Conservation (phyloP, 179 eudicot genomes). For the Corrigiola litoralis region DNA sequence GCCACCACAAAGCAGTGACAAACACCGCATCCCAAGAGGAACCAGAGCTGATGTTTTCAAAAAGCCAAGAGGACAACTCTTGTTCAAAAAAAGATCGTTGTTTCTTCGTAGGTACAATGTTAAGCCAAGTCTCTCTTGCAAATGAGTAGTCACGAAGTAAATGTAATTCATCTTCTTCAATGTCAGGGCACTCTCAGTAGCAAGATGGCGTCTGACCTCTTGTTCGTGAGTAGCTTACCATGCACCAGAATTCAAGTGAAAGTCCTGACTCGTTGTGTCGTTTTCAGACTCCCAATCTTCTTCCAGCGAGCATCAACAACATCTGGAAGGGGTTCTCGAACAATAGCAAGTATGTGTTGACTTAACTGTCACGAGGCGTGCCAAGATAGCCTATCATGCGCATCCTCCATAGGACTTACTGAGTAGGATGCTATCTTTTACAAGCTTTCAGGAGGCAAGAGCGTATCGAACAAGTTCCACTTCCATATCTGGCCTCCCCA, state of each 20-base stretch:
- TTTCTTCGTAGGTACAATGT: no score
- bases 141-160: not conserved
- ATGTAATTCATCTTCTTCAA: not conserved
- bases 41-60: no score
- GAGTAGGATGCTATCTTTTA: not conserved
- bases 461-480: not conserved
- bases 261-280: not conserved
- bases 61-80: no score
- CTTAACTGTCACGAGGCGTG: not conserved
- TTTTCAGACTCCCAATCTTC: not conserved
- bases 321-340: not conserved
- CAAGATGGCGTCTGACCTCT: not conserved
- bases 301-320: not conserved
- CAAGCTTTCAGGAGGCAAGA: not conserved
- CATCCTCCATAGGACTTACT: not conserved
- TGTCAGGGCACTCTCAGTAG: not conserved
- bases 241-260: not conserved
- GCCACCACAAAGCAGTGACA: no score
- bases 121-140: no score
- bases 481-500: not conserved
- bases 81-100: no score
- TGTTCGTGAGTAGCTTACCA: not conserved
- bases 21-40: no score
- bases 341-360: not conserved
- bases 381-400: not conserved